These are phyloP conservation scores for Fraxinus albicans DNA, from an alignment of 305 asterid species.

Conservation along the genomic window DNA sequence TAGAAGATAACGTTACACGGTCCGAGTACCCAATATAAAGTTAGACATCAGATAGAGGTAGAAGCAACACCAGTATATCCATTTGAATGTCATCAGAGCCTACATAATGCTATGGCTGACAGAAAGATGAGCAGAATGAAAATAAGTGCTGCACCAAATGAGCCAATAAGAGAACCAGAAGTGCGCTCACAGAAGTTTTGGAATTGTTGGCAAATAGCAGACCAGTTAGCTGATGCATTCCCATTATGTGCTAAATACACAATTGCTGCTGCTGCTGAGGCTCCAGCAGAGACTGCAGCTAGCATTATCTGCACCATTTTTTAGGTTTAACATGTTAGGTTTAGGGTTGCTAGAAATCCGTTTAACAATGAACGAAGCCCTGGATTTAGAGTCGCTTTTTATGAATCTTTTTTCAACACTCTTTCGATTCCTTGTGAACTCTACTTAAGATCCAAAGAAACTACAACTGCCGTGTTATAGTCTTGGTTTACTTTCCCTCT, in stretches of 20 bases:
- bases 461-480: not conserved
- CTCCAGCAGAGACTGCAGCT: constrained; percentile 56
- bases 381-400: not conserved
- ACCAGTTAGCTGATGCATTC: constrained; percentile 80
- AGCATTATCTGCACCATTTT: constrained; percentile 49
- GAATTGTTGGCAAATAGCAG: constrained; percentile 66
- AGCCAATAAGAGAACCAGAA: constrained; percentile 71
- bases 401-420: not conserved
- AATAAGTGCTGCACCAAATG: constrained; percentile 50
- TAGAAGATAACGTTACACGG: not conserved
- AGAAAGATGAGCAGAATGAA: constrained; percentile 47
- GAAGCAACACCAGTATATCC: not conserved
- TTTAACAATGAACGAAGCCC: not conserved
- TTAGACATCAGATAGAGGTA: not conserved
- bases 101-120: constrained; percentile 52
- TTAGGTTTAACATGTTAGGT: not conserved
- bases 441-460: not conserved
- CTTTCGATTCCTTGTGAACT: not conserved
- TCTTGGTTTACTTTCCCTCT: not conserved
- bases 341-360: not conserved
- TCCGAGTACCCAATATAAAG: not conserved
- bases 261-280: constrained; percentile 77
- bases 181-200: constrained; percentile 55
- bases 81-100: constrained; percentile 17
- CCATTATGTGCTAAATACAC: constrained; percentile 86